These are phyloP conservation scores for Entomortierella lignicola DNA, from an alignment of 192 early-diverging fungal genomes.

Conservation along the genomic window DNA sequence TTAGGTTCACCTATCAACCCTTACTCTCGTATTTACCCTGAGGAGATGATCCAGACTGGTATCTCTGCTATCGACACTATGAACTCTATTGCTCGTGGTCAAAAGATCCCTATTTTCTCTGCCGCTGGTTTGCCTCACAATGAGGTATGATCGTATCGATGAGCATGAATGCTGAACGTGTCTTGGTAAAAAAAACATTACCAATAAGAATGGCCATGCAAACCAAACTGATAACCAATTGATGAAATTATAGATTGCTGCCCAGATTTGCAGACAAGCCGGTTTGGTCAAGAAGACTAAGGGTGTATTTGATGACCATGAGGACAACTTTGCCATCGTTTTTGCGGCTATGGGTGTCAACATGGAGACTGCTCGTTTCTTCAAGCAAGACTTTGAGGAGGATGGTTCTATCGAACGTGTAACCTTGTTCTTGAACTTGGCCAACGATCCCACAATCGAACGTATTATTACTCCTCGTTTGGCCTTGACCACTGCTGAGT, in stretches of 20 bases:
- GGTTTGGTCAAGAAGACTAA: conserved; percentile 95
- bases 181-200: too few relatives aligned
- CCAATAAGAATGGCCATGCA: too few relatives aligned
- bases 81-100: conserved; percentile 99
- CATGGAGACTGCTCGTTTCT: conserved; percentile 99
- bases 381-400: conserved; percentile 99
- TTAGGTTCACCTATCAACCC: conserved; percentile 97
- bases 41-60: conserved; percentile 99
- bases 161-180: neutral
- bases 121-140: conserved; percentile 98
- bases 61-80: conserved; percentile 99
- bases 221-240: too few relatives aligned
- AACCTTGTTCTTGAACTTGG: conserved; percentile 98
- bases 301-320: conserved; percentile 93
- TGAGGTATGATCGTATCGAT: conserved; percentile 67
- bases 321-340: conserved; percentile 99
- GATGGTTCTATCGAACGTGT: conserved; percentile 99
- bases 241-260: conserved; percentile 80
- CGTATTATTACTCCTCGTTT: conserved; percentile 99
- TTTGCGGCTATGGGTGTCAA: conserved; percentile 99
- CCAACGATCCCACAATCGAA: conserved; percentile 99
- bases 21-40: conserved; percentile 98
- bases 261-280: conserved; percentile 99
- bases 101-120: conserved; percentile 99
- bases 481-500: conserved; percentile 98